Evolutionary conservation across 2,329 filamentous ascomycete genomes (phyloP).

Genomic region (Raffaelea ambrosiae): DNA sequence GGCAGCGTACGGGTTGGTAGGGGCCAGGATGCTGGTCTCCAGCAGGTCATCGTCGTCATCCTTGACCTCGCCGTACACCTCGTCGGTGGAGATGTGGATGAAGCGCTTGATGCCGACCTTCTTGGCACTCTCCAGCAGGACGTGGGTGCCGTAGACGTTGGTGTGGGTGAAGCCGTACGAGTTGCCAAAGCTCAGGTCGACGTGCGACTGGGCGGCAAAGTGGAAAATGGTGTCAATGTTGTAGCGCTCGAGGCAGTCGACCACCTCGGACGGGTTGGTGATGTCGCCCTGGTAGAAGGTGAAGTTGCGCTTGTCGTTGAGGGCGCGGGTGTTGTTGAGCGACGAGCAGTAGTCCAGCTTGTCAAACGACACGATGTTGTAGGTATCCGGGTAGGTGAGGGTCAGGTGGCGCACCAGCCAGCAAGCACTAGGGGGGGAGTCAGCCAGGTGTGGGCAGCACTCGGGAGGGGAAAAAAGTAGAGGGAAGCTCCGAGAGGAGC

Average conservation of each 20-base stretch:
- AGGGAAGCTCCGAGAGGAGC: constrained; percentile 1
- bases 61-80: constrained; percentile 75
- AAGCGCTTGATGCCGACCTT: constrained; percentile 64
- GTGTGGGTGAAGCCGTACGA: constrained; percentile 74
- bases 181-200: constrained; percentile 75
- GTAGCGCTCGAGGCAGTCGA: constrained; percentile 61
- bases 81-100: constrained; percentile 77
- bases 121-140: constrained; percentile 68
- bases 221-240: constrained; percentile 74
- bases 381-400: constrained; percentile 62
- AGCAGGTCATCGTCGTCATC: constrained; percentile 62
- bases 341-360: constrained; percentile 79
- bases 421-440: constrained; percentile 54
- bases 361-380: constrained; percentile 76
- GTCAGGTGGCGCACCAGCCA: constrained; percentile 76
- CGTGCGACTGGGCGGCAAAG: constrained; percentile 79
- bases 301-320: constrained; percentile 64
- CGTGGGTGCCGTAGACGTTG: constrained; percentile 79
- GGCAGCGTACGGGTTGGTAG: constrained; percentile 75
- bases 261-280: constrained; percentile 60
- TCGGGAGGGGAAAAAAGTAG: neutral
- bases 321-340: constrained; percentile 65
- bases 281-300: constrained; percentile 74
- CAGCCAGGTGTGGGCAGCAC: neutral
- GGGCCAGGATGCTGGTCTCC: constrained; percentile 66